Base-by-base conservation (phyloP, 495 filamentous ascomycete species). In the Hyaloscypha hepaticicola region DNA sequence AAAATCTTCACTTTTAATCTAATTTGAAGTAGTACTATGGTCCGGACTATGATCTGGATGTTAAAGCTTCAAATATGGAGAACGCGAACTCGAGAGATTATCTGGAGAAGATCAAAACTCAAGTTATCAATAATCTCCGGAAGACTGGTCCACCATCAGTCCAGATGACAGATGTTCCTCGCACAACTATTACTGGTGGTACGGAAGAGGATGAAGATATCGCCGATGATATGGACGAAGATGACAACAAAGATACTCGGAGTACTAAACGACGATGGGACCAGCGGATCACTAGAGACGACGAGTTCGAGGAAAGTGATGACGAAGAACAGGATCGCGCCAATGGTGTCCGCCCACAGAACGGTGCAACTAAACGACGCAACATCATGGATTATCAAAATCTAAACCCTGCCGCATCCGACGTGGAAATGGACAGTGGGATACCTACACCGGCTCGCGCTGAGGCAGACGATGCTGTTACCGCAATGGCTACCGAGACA, bases 41-140 rank as follows among this genome's bases (percentile, higher is more conserved):
- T 8, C 95, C 95, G 0, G 95, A 99, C 71, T 99, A 95, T 73
- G 90, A 96, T 74, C 85, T 99, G 28, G 89, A 98, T 71, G 95
- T 99, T 21, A 89, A 92, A 16, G 85, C 95, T 11, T 96, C 92
- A 3, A 99, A 99, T 68, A 99, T 98, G 95, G 95, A 99, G 73
- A 99, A 99, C 70, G 91, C 94, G 21, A 99, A 99, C 73, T 93
- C 90, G 31, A 83, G 80, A 64, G 95, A 98, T 70, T 99, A 99
- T 65, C 83, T 99, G 4, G 90, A 96, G 68, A 97, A 97, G 79
- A 99, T 99, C 76, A 94, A 92, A 73, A 86, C 82, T 24, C 87
- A 93, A 62, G 90, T 99, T 45, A 88, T 97, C 55, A 93, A 96
- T 62, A 99, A 99, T 70, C 84, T 99, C 5, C 89, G 89, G 69